Base-by-base conservation (phyloP, 306 rosid genomes). In the Acacia melanoxylon region DNA sequence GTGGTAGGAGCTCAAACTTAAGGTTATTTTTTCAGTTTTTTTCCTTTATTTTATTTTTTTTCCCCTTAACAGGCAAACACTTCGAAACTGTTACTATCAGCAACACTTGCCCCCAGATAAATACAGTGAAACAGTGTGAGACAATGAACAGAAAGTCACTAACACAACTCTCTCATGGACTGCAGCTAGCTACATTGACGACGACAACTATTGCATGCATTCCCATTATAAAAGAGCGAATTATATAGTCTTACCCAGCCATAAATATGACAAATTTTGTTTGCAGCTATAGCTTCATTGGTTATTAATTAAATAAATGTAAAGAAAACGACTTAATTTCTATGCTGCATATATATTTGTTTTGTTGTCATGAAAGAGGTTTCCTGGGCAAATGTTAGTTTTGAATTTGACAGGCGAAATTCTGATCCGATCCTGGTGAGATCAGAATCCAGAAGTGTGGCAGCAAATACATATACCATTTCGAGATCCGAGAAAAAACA, bases 41-140 rank as follows among this genome's bases (percentile, higher is more conserved):
- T 19, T 1, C 17, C 19, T 1, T 0, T 52, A 5, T 49, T 48
- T 85, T 80, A 45, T 45, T 45, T 45, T n/a, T 16, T 72, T 6
- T 12, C 4, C 63, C 15, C 77, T 85, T 46, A 78, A 25, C 85
- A 77, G 41, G 41, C 41, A 10, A 10, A 22, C 83, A 85, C 86
- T 80, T 82, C 65, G 76, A 59, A 76, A 84, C 86, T 67, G 85
- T 78, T 80, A 33, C 81, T 79, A 78, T 68, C 87, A 78, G 79
- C 83, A 85, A 85, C 86, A 81, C 84, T 75, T 77, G 58, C 80
- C 78, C 76, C 82, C 85, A 77, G 84, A 75, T 80, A 84, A 20
- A 79, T 31, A 81, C 86, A 80, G 89, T 85, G 86, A 83, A 84
- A 87, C 86, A 75, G 88, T 85, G 74, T 87, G 81, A 76, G 81